Percentiles rank a stretch among this genome's conserved stretches.
Evolutionary conservation across 768 basidiomycete species (phyloP).

Genomic region (Dacryopinax spathularia): DNA sequence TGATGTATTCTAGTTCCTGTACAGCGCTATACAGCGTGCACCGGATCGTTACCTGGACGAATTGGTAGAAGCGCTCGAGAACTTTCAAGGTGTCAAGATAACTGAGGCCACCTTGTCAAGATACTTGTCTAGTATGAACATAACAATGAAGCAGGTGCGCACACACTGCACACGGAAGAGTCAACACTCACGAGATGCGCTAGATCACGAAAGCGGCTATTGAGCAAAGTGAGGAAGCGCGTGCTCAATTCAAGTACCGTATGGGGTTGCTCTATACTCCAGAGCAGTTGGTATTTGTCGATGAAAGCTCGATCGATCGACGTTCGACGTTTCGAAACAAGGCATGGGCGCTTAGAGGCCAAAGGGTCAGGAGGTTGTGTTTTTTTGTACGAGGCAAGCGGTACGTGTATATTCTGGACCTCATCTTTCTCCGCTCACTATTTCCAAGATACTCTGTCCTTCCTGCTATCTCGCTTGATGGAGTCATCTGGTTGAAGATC

Average conservation of each 20-base stretch:
- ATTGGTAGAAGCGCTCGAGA: background rate
- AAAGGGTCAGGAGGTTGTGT: constrained; percentile 5
- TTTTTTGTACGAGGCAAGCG: constrained; percentile 16
- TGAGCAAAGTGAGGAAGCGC: background rate
- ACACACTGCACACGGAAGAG: background rate
- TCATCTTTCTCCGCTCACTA: background rate
- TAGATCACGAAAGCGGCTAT: background rate
- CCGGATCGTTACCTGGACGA: constrained; percentile 6
- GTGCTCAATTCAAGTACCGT: background rate
- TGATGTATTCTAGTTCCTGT: constrained; percentile 6
- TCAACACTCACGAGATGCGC: background rate
- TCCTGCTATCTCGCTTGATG: constrained; percentile 26
- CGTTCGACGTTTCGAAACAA: constrained; percentile 3
- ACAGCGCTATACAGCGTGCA: background rate
- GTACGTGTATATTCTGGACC: constrained; percentile 8
- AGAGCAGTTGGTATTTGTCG: constrained; percentile 14
- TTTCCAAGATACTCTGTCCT: constrained; percentile 27
- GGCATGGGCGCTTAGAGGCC: constrained; percentile 10
- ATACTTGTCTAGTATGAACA: background rate
- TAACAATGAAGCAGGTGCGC: constrained; percentile 6
- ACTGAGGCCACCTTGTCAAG: background rate
- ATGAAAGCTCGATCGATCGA: constrained; percentile 11
- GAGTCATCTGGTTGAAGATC: constrained; percentile 23
- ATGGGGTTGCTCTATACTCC: constrained; percentile 4
- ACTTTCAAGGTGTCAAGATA: background rate